Evolutionary conservation across 2,329 filamentous ascomycete genomes (phyloP).

Genomic region (Cryphonectria nitschkei): DNA sequence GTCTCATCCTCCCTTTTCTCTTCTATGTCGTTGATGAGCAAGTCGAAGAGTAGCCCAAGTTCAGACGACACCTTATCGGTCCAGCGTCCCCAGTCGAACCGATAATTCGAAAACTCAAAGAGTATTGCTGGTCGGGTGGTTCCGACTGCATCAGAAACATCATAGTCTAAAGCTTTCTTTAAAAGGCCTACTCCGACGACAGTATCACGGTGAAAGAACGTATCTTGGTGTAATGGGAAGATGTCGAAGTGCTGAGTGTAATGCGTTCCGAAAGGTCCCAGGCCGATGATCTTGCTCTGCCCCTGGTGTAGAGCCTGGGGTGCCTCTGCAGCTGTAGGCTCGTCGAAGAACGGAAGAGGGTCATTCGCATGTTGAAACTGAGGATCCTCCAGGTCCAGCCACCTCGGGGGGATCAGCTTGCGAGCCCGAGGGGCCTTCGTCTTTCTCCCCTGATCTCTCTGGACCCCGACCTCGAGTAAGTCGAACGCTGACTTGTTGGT

Average conservation of each 20-base stretch:
- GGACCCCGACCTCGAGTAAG: background rate
- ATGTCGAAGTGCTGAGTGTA: slow-evolving; percentile 67
- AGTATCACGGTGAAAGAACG: slow-evolving; percentile 64
- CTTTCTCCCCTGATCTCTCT: background rate
- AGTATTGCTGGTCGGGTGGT: slow-evolving; percentile 40
- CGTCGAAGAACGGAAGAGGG: slow-evolving; percentile 45
- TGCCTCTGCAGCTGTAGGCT: slow-evolving; percentile 31
- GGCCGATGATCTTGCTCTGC: slow-evolving; percentile 51
- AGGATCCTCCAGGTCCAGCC: slow-evolving; percentile 54
- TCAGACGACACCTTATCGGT: slow-evolving; percentile 63
- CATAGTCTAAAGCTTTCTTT: slow-evolving; percentile 41
- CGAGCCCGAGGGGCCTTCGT: slow-evolving; percentile 40
- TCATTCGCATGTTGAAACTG: slow-evolving; percentile 59
- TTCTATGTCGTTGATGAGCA: slow-evolving; percentile 51
- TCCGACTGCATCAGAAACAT: slow-evolving; percentile 9
- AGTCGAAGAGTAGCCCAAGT: slow-evolving; percentile 64
- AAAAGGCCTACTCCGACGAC: slow-evolving; percentile 60
- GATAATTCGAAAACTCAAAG: slow-evolving; percentile 53
- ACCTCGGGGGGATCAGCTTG: slow-evolving; percentile 49
- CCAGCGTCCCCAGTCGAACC: slow-evolving; percentile 61
- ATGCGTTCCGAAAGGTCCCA: slow-evolving; percentile 63
- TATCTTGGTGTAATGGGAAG: slow-evolving; percentile 58
- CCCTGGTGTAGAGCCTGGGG: slow-evolving; percentile 30
- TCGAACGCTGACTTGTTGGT: background rate
- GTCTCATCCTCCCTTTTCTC: slow-evolving; percentile 33